These are phyloP conservation scores for Aspergillus uvarum DNA, from an alignment of 2,329 filamentous ascomycete genomes.

Conservation along the genomic window DNA sequence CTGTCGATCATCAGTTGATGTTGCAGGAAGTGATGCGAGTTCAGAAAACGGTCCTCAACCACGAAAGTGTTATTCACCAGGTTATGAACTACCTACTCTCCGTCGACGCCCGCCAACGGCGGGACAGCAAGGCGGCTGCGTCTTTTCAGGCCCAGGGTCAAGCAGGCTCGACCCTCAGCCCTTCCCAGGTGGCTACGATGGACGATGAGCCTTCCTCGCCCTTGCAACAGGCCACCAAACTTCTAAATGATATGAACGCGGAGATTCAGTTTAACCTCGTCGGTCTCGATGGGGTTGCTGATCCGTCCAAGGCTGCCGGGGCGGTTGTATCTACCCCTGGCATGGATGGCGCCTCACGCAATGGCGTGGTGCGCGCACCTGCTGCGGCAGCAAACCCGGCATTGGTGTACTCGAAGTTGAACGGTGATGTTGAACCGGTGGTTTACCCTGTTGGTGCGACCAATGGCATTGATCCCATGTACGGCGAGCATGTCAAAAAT, in stretches of 20 bases:
- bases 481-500: conserved; percentile 89
- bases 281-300: conserved; percentile 66
- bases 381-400: conserved; percentile 50
- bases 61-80: conserved; percentile 69
- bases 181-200: conserved; percentile 46
- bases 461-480: conserved; percentile 91
- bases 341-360: conserved; percentile 52
- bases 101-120: conserved; percentile 63
- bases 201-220: conserved; percentile 68
- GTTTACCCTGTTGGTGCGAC: conserved; percentile 91
- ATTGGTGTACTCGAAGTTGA: conserved; percentile 51
- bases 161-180: conserved; percentile 42
- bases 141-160: conserved; percentile 46
- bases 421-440: conserved; percentile 64
- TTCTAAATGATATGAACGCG: conserved; percentile 64
- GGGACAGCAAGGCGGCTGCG: conserved; percentile 55
- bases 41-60: conserved; percentile 70
- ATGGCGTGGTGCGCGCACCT: conserved; percentile 43
- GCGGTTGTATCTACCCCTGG: conserved; percentile 57
- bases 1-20: conserved; percentile 63
- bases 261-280: conserved; percentile 64
- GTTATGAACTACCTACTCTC: conserved; percentile 68
- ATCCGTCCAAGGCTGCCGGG: conserved; percentile 56
- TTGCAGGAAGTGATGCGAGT: conserved; percentile 64
- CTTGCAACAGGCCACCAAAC: conserved; percentile 65